phyloP scores from a whole-genome alignment of 768 basidiomycete genomes.

The Rhodotorula kratochvilovae region DNA sequence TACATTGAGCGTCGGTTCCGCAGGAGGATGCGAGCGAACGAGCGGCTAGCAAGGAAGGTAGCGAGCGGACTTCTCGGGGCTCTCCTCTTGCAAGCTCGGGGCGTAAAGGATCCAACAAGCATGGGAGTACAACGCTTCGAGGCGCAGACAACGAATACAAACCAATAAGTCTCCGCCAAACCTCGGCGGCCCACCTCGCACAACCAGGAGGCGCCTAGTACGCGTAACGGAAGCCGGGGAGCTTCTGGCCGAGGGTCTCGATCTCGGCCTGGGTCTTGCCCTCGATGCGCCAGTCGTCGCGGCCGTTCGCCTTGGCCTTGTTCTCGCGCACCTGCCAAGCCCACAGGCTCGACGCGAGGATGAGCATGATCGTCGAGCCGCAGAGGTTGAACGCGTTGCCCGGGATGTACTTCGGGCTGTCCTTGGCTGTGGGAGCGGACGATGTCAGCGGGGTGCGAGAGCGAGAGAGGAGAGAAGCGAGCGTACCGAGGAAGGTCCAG shows the following conservation, averaged over 20 bases:
- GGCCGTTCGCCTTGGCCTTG: slow-evolving; percentile 35
- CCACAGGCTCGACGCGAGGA: slow-evolving; percentile 14
- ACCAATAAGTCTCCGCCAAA: no score
- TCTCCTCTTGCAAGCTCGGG: no score
- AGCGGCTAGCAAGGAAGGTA: no score
- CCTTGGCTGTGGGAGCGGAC: slow-evolving; percentile 11
- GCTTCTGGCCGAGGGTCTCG: slow-evolving; percentile 27
- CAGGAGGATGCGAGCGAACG: no score
- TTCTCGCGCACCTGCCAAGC: slow-evolving; percentile 38
- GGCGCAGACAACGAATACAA: not conserved
- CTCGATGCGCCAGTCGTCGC: slow-evolving; percentile 41
- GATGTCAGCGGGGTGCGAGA: not conserved
- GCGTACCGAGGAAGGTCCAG: slow-evolving; percentile 28
- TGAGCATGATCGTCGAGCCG: slow-evolving; percentile 21
- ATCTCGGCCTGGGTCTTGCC: slow-evolving; percentile 38
- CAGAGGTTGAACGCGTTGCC: slow-evolving; percentile 35
- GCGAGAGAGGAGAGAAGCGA: no score
- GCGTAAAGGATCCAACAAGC: no score
- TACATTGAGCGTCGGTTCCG: no score
- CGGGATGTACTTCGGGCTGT: slow-evolving; percentile 23
- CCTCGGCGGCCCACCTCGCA: no score
- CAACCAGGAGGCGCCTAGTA: slow-evolving; percentile 1
- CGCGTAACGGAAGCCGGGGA: slow-evolving; percentile 34
- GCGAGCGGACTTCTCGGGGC: no score
- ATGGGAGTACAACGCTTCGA: not conserved